These are phyloP conservation scores for Crassisporium funariophilum DNA, from an alignment of 768 basidiomycete genomes.

Conservation along the genomic window DNA sequence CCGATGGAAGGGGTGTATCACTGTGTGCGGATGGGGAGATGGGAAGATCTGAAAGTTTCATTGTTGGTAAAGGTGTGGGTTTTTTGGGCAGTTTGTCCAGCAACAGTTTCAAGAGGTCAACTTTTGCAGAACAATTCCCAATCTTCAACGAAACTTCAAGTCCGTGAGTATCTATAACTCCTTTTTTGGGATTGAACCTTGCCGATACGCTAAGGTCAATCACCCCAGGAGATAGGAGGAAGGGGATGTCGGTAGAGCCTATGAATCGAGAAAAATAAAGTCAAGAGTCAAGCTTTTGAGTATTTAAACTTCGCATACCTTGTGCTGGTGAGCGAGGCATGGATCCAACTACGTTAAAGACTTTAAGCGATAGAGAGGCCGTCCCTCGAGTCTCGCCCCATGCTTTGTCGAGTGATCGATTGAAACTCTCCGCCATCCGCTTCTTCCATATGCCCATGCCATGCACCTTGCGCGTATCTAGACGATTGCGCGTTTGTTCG, in stretches of 20 bases:
- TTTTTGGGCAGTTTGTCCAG: slow-evolving; percentile 26
- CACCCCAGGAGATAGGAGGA: slow-evolving; percentile 48
- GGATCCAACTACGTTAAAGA: slow-evolving; percentile 49
- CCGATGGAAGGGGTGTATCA: slow-evolving; percentile 17
- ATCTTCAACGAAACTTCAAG: slow-evolving; percentile 47
- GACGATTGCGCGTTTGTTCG: slow-evolving; percentile 20
- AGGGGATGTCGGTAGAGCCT: slow-evolving; percentile 30
- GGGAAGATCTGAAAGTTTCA: slow-evolving; percentile 4
- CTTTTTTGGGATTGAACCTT: slow-evolving; percentile 60
- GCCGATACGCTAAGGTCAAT: slow-evolving; percentile 50
- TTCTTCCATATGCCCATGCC: slow-evolving; percentile 68
- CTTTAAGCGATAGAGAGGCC: slow-evolving; percentile 50
- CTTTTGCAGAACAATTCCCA: slow-evolving; percentile 47
- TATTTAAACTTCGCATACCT: slow-evolving; percentile 32
- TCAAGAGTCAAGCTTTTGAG: not conserved
- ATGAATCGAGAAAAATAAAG: not conserved
- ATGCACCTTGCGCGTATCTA: slow-evolving; percentile 32
- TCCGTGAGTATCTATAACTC: slow-evolving; percentile 54
- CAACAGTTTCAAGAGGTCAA: slow-evolving; percentile 44
- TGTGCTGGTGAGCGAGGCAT: slow-evolving; percentile 28
- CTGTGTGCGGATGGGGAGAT: slow-evolving; percentile 9
- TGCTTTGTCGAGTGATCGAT: slow-evolving; percentile 68
- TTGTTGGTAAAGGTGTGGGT: slow-evolving; percentile 3
- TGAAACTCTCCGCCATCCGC: slow-evolving; percentile 59
- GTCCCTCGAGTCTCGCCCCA: slow-evolving; percentile 65